phyloP scores from a whole-genome alignment of 169 alveolate species.

The Eimeria acervulina region DNA sequence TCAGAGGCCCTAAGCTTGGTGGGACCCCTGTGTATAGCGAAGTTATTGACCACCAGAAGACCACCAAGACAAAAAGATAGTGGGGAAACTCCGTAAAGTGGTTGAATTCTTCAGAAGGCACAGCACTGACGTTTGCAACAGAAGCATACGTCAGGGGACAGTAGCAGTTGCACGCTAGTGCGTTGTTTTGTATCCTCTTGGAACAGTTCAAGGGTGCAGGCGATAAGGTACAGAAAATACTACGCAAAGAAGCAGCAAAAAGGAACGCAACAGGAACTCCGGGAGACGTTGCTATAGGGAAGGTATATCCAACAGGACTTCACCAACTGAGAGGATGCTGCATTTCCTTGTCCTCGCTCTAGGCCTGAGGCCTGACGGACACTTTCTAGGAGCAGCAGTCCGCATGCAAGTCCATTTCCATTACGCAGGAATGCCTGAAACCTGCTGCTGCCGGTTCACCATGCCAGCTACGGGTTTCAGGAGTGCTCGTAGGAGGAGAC shows the following conservation, averaged over 20 bases:
- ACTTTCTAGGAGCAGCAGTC: not conserved
- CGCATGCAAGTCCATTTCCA: conserved; percentile 34
- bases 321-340: not conserved
- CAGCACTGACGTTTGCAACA: not conserved
- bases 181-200: not conserved
- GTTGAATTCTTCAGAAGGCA: not conserved
- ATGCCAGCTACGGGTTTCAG: not conserved
- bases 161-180: not conserved
- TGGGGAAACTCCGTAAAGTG: not conserved
- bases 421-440: not conserved
- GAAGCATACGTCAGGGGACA: not conserved
- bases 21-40: not conserved
- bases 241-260: not conserved
- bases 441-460: not conserved
- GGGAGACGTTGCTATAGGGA: not conserved
- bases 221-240: not conserved
- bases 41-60: not conserved
- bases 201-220: not conserved
- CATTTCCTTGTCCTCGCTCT: not conserved
- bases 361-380: not conserved
- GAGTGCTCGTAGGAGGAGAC: not conserved
- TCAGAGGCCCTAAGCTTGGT: not conserved
- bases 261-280: not conserved
- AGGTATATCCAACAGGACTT: not conserved
- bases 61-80: not conserved